Base-by-base conservation (phyloP, 1,139 yeast species). In the Candida smagusa region DNA sequence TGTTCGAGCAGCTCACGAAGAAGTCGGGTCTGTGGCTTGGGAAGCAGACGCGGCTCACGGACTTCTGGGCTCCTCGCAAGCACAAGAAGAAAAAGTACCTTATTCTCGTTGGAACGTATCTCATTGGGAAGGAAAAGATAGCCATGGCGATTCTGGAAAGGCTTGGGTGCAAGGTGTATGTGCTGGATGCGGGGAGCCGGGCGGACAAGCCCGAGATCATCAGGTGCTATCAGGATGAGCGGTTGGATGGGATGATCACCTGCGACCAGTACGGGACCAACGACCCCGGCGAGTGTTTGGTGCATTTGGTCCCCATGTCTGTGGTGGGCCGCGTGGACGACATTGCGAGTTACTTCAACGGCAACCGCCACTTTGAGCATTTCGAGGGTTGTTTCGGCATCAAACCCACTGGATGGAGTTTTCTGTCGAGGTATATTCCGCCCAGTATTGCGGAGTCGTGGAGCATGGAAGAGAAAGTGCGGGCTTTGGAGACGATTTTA, bases 331-430 rank as follows among this genome's bases (percentile, higher is more conserved):
- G 62, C 2, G 43, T 56, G 36, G 54, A 53, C 42, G 65, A 72
- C 55, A 49, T 76, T 38, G 62, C 70, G 12, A 63, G 63, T 29
- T 83, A 84, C 50, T 71, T 79, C 52, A 66, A 68, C 40, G 72
- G 67, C 43, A 72, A 74, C 45, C 63, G 63, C 25, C 75, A 76
- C 43, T 65, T 65, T 29, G 60, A 62, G 16, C 55, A 58, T 39
- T 81, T 68, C 59, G 79, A 76, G 41, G 65, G 82, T 25, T 72
- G 85, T 34, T 66, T 84, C 19, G 89, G 85, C 0, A 57, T 84
- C 23, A 59, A 79, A 27, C 96, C 97, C 0, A 88, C 97, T 0
- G 97, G 97, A 0, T 90, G 97, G 97, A 68, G 87, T 2, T 82
- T 77, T 54, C 43, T 33, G 43, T 36, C 33, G n/a, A 40, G 33